These are phyloP conservation scores for Thelonectria blattea DNA, from an alignment of 2,329 filamentous ascomycete species.

Conservation along the genomic window DNA sequence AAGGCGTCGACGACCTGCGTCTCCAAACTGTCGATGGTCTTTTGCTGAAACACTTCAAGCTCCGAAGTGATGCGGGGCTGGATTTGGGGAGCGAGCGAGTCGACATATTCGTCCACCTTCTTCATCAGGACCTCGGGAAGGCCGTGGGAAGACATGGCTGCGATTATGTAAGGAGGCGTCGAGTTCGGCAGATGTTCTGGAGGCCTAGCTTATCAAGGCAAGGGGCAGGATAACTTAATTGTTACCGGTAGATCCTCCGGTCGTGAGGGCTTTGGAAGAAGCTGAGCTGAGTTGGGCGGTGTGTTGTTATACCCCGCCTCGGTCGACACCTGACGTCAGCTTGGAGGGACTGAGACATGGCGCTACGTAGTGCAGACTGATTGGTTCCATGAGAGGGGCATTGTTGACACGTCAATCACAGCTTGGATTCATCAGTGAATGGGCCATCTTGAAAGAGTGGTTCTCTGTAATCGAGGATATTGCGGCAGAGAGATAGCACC, in stretches of 20 bases:
- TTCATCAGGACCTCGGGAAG: slow-evolving; percentile 51
- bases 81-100: slow-evolving; percentile 54
- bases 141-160: slow-evolving; percentile 45
- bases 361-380: no score
- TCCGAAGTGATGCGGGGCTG: slow-evolving; percentile 53
- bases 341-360: neutral
- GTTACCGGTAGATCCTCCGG: neutral
- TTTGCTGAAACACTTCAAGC: slow-evolving; percentile 51
- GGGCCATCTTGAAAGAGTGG: no score
- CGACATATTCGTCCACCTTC: slow-evolving; percentile 54
- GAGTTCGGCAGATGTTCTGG: neutral
- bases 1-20: slow-evolving; percentile 53
- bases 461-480: no score
- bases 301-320: neutral
- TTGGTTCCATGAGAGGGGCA: no score
- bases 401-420: no score
- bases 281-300: neutral
- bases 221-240: neutral
- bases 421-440: no score
- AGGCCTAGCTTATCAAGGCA: slow-evolving; percentile 1
- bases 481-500: no score
- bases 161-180: neutral
- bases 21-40: slow-evolving; percentile 54
- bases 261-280: neutral
- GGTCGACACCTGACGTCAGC: neutral